Evolutionary conservation across 2,329 filamentous ascomycete genomes (phyloP).

Genomic region (Fusarium hostae): DNA sequence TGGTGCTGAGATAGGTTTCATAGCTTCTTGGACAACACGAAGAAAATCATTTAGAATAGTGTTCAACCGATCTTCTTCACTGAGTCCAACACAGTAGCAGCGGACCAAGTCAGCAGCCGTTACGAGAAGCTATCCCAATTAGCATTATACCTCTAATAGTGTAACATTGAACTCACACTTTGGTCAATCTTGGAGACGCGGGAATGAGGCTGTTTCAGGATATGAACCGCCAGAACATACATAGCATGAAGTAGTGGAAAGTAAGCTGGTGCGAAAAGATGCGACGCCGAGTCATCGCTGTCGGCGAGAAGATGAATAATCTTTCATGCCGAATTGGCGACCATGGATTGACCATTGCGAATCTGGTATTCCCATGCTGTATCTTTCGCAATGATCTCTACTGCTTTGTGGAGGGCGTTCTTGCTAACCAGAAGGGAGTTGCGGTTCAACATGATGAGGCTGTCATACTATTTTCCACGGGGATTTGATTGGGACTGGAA

Average conservation of each 20-base stretch:
- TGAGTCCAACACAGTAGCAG: background rate
- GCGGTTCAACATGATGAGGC: background rate
- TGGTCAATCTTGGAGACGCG: slow-evolving; percentile 8
- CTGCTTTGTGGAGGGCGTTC: background rate
- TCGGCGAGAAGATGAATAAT: background rate
- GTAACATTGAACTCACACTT: background rate
- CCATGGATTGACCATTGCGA: slow-evolving; percentile 11
- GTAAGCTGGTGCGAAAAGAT: background rate
- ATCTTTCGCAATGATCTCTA: slow-evolving; percentile 4
- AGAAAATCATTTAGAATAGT: background rate
- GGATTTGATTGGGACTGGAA: rapidly evolving
- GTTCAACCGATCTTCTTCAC: background rate
- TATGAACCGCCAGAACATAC: slow-evolving; percentile 2
- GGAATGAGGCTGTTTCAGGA: background rate
- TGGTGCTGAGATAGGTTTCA: background rate
- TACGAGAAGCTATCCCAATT: background rate
- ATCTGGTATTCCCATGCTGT: slow-evolving; percentile 4
- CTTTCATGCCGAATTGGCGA: slow-evolving; percentile 1
- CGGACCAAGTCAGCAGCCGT: background rate
- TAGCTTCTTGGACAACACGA: background rate
- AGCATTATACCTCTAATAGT: rapidly evolving
- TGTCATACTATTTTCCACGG: rapidly evolving
- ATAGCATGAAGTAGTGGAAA: background rate
- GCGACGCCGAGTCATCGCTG: background rate
- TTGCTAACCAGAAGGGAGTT: background rate